A percentile compares a stretch with the other conserved stretches of the same genome.
These are phyloP conservation scores for Psilocybe mexicana DNA, from an alignment of 1,284 basidiomycete genomes.

Conservation along the genomic window DNA sequence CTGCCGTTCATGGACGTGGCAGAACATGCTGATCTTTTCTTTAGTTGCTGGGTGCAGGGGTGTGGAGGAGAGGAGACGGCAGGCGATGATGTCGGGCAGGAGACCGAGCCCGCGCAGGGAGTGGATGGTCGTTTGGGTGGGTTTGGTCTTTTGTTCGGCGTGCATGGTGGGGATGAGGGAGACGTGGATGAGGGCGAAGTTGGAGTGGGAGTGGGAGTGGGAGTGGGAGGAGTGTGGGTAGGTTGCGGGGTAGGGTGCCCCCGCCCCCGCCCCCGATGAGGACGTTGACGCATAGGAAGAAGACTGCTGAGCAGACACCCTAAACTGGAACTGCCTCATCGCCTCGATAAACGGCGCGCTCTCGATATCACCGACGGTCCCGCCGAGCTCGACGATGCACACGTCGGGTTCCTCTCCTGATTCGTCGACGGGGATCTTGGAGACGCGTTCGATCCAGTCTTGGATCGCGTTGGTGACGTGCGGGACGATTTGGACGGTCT, in stretches of 20 bases:
- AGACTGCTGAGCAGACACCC: conserved; percentile 76
- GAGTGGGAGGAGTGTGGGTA: background rate
- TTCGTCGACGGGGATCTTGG: conserved; percentile 92
- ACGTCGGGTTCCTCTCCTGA: conserved; percentile 94
- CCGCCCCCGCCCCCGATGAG: background rate
- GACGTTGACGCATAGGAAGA: background rate
- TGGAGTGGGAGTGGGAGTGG: conserved; percentile 43
- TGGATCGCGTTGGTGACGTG: conserved; percentile 97
- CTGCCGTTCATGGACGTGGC: conserved; percentile 92
- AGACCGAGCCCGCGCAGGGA: conserved; percentile 93
- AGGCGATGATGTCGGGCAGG: conserved; percentile 94
- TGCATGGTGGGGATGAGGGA: conserved; percentile 98
- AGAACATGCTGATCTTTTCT: conserved; percentile 99
- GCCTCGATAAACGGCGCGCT: conserved; percentile 90
- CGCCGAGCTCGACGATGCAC: conserved; percentile 98
- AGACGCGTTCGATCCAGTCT: conserved; percentile 97
- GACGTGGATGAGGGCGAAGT: conserved; percentile 97
- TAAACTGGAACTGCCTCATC: conserved; percentile 99
- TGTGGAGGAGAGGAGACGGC: conserved; percentile 73
- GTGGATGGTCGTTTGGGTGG: conserved; percentile 96
- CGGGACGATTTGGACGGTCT: conserved; percentile 98
- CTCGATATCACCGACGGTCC: conserved; percentile 45
- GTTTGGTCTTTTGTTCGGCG: conserved; percentile 99
- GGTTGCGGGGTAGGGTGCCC: background rate
- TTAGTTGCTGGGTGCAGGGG: conserved; percentile 85